Conservation (phyloP, 2,329 filamentous ascomycete species). For the Ophiostoma pallidulum region DNA sequence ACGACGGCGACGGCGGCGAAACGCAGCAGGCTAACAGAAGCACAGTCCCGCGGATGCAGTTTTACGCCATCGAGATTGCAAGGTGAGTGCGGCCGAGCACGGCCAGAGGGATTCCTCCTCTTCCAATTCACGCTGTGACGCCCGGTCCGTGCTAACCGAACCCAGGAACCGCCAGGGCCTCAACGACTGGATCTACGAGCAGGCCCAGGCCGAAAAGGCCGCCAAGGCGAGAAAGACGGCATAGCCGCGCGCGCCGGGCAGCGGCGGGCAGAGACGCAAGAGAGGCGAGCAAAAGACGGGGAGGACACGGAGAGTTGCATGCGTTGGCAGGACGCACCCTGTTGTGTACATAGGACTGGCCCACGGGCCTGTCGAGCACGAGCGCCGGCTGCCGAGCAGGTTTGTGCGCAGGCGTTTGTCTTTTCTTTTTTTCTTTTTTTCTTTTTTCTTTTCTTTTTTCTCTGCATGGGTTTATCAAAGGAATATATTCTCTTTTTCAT, state of each 20-base stretch:
- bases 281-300: background rate
- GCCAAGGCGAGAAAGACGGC: conserved; percentile 9
- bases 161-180: conserved; percentile 75
- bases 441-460: background rate
- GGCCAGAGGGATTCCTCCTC: too few relatives aligned
- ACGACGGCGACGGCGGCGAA: background rate
- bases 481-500: background rate
- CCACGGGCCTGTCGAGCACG: background rate
- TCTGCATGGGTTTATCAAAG: too few relatives aligned
- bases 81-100: too few relatives aligned
- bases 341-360: background rate
- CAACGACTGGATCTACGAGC: conserved; percentile 96
- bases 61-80: conserved; percentile 45
- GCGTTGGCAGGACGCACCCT: background rate
- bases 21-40: conserved; percentile 8
- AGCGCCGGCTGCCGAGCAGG: background rate
- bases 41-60: conserved; percentile 47
- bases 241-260: background rate
- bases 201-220: conserved; percentile 53
- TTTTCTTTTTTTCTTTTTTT: background rate
- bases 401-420: background rate
- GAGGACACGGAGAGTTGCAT: background rate
- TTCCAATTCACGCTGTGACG: background rate
- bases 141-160: conserved; percentile 45
- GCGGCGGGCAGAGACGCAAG: too few relatives aligned